phyloP scores from a whole-genome alignment of 257 asterid species.

The Cynanchum wilfordii region DNA sequence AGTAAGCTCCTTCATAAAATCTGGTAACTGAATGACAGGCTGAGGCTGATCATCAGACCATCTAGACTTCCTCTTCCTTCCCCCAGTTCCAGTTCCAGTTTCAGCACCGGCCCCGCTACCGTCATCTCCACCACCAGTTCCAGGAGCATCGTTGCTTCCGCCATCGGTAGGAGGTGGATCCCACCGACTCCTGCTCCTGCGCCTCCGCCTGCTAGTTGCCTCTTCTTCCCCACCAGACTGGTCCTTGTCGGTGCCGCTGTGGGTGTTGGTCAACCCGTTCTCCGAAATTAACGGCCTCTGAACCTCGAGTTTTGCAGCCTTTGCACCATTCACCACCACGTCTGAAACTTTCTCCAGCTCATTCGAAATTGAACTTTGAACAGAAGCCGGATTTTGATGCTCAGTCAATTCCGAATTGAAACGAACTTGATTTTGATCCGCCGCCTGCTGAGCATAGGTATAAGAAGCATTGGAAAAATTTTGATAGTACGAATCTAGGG shows the following conservation, averaged over 20 bases:
- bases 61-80: conserved; percentile 84
- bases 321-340: conserved; percentile 21
- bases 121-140: conserved; percentile 16
- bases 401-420: conserved; percentile 1
- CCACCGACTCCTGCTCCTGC: conserved; percentile 83
- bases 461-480: conserved; percentile 8
- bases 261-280: conserved; percentile 56
- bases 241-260: conserved; percentile 75
- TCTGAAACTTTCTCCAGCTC: conserved; percentile 12
- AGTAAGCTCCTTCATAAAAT: conserved; percentile 72
- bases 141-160: conserved; percentile 35
- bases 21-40: conserved; percentile 73
- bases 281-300: conserved; percentile 57
- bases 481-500: conserved; percentile 39
- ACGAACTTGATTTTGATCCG: conserved; percentile 4
- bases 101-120: conserved; percentile 36
- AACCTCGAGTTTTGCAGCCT: conserved; percentile 28
- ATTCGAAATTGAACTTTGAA: conserved; percentile 13
- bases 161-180: conserved; percentile 74
- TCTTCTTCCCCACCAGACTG: conserved; percentile 92
- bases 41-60: conserved; percentile 95
- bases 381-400: neutral
- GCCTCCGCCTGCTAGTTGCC: conserved; percentile 58
- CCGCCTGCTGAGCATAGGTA: conserved; percentile 10
- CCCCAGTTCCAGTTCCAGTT: conserved; percentile 26